Percentiles rank a stretch among this genome's conserved stretches.
Evolutionary conservation across 495 filamentous ascomycete species (phyloP).

Genomic region (Aspergillus conjunctus): DNA sequence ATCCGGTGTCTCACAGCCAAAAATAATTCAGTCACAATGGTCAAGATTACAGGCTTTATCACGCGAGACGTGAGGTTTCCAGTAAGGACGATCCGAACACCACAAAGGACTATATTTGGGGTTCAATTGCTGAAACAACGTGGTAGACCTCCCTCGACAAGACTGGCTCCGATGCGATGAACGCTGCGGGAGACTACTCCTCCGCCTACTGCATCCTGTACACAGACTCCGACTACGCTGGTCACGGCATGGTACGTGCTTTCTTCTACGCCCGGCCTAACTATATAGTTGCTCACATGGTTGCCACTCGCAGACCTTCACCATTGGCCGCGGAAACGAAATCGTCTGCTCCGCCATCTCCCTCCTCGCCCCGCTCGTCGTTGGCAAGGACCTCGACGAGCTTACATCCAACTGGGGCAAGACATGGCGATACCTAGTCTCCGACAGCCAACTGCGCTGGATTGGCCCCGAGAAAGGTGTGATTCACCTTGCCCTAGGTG

Average conservation of each 20-base stretch:
- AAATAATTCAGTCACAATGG: constrained; percentile 43
- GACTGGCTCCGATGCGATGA: constrained; percentile 97
- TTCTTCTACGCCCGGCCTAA: not conserved
- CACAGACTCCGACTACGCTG: constrained; percentile 70
- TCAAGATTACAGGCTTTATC: constrained; percentile 78
- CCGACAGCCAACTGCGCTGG: constrained; percentile 89
- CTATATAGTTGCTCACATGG: not conserved
- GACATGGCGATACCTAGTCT: constrained; percentile 89
- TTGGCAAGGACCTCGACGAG: constrained; percentile 69
- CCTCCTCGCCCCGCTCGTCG: constrained; percentile 71
- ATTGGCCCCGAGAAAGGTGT: constrained; percentile 96
- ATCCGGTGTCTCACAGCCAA: no score
- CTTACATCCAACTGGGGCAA: constrained; percentile 81
- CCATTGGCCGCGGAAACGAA: constrained; percentile 93
- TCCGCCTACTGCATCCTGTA: constrained; percentile 89
- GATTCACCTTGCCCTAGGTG: constrained; percentile 87
- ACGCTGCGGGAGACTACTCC: constrained; percentile 90
- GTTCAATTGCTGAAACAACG: not conserved
- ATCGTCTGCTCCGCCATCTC: constrained; percentile 85
- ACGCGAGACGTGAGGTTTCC: constrained; percentile 92
- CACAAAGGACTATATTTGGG: not conserved
- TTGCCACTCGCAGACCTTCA: constrained; percentile 72
- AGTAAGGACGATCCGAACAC: constrained; percentile 41
- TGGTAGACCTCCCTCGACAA: constrained; percentile 84
- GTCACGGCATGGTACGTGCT: constrained; percentile 80